Evolutionary conservation across 2,329 filamentous ascomycete genomes (phyloP), one percentile per base, ranked within the genome.

Genomic region (Fusarium subtropicale): DNA sequence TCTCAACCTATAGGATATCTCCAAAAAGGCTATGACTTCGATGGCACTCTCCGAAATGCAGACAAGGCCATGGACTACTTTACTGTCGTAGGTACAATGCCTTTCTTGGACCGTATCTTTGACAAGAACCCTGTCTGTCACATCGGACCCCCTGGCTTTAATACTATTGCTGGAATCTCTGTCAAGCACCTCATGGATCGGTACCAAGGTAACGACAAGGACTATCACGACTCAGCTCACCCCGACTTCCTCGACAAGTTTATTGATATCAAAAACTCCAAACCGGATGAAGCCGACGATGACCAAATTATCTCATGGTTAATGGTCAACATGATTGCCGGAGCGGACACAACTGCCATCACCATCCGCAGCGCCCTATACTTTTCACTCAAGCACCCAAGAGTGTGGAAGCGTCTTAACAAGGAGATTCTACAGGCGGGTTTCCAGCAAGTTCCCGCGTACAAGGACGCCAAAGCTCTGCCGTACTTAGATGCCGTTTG

Each of bases 211-310:
- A 63, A 68, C 2, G 77, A 80, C 47, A 74, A 71, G 12, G 66
- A 70, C 9, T 59, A 63, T 9, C 72, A 78, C 41, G 64, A 75
- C 26, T 61, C 71, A 1, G 56, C 58, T 7, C 60, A 55, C 3
- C 77, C 75, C 0, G 80, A 83, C 53, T 82, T 79, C 28, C 67
- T 83, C 8, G 79, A 82, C 56, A 76, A 77, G 38, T 82, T 82
- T 55, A 75, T 83, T n/a, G 78, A 81, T 15, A 76, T 78, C 4
- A 79, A 81, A 64, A 63, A 75, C 11, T 59, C 70, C 1, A 57
- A 77, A 41, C 77, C 78, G 0, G 76, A 80, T 8, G 60, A 75
- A 26, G 76, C 82, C 7, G 72, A 79, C 52, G 75, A 82, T 59
- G 66, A 62, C 16, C 75, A 77, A 24, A 77, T 82, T 11, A 63